Percentiles rank a stretch among this genome's conserved stretches.
Evolutionary conservation across 352 stramenopile genomes (phyloP).

Genomic region (Elongisporangium senticosum): DNA sequence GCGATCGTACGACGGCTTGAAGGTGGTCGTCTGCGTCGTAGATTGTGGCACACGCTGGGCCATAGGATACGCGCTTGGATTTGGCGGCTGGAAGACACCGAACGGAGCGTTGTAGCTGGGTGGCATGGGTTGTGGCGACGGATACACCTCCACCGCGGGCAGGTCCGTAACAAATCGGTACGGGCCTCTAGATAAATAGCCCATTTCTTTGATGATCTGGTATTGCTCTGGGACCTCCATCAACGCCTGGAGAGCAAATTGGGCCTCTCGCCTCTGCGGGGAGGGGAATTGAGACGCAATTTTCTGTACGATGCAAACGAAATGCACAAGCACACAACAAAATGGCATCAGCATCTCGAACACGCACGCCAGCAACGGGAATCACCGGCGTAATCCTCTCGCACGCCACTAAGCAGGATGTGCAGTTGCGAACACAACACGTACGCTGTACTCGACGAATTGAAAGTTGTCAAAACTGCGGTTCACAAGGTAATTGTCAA

Average conservation of each 20-base stretch:
- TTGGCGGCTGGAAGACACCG: slow-evolving; percentile 19
- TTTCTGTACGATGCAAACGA: slow-evolving; percentile 21
- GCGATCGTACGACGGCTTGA: not conserved
- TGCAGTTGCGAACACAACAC: not conserved
- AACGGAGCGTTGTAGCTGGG: slow-evolving; percentile 19
- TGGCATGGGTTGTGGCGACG: slow-evolving; percentile 29
- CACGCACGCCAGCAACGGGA: not conserved
- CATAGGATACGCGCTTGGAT: not conserved
- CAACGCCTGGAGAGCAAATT: slow-evolving; percentile 78
- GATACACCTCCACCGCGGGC: slow-evolving; percentile 63
- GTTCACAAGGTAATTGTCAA: slow-evolving; percentile 72
- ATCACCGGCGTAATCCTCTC: not conserved
- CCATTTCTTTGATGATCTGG: slow-evolving; percentile 66
- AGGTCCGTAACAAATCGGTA: slow-evolving; percentile 48
- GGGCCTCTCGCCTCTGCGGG: slow-evolving; percentile 43
- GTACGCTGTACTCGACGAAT: slow-evolving; percentile 78
- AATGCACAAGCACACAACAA: not conserved
- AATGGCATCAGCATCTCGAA: not conserved
- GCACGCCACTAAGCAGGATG: not conserved
- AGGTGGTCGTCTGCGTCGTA: slow-evolving; percentile 7
- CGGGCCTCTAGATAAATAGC: slow-evolving; percentile 40
- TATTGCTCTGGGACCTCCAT: slow-evolving; percentile 87
- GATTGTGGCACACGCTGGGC: slow-evolving; percentile 3
- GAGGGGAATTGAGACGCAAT: slow-evolving; percentile 38
- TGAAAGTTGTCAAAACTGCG: slow-evolving; percentile 87